Evolutionary conservation across 169 alveolate genomes (phyloP).

Genomic region (Plasmodium falciparum): DNA sequence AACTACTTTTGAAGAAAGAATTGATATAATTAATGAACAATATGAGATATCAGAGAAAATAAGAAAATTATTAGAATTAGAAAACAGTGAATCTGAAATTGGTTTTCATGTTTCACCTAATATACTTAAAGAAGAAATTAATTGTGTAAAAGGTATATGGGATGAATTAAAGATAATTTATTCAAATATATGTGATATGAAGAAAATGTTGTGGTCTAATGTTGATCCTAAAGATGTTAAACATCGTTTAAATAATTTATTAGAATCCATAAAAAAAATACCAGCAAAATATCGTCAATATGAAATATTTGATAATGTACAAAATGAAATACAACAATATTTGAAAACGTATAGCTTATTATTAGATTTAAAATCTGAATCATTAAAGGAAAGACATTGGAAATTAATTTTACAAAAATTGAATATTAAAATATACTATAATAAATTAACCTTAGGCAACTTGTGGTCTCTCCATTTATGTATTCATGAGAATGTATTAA

Average conservation of each 20-base stretch:
- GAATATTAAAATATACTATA: slow-evolving; percentile 81
- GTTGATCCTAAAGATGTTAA: slow-evolving; percentile 90
- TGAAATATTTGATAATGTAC: slow-evolving; percentile 95
- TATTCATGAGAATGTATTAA: slow-evolving; percentile 81
- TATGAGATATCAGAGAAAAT: slow-evolving; percentile 54
- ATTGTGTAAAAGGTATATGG: slow-evolving; percentile 93
- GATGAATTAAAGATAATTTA: slow-evolving; percentile 89
- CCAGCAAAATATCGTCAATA: slow-evolving; percentile 91
- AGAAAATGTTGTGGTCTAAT: slow-evolving; percentile 90
- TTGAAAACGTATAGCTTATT: slow-evolving; percentile 78
- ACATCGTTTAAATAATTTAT: slow-evolving; percentile 90
- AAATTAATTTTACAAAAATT: slow-evolving; percentile 88
- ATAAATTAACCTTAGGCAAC: slow-evolving; percentile 92
- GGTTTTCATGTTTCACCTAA: slow-evolving; percentile 90
- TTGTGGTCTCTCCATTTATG: slow-evolving; percentile 90
- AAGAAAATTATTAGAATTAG: slow-evolving; percentile 42
- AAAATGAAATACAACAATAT: slow-evolving; percentile 77
- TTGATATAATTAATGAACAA: slow-evolving; percentile 30
- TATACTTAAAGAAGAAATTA: slow-evolving; percentile 89
- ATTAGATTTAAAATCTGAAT: slow-evolving; percentile 94
- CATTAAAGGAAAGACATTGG: slow-evolving; percentile 98
- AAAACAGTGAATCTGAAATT: slow-evolving; percentile 84
- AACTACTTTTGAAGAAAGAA: slow-evolving; percentile 53
- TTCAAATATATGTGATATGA: slow-evolving; percentile 85
- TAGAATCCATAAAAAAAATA: slow-evolving; percentile 89